phyloP scores from a whole-genome alignment of 2,329 filamentous ascomycete species.

The Metarhizium sp. region DNA sequence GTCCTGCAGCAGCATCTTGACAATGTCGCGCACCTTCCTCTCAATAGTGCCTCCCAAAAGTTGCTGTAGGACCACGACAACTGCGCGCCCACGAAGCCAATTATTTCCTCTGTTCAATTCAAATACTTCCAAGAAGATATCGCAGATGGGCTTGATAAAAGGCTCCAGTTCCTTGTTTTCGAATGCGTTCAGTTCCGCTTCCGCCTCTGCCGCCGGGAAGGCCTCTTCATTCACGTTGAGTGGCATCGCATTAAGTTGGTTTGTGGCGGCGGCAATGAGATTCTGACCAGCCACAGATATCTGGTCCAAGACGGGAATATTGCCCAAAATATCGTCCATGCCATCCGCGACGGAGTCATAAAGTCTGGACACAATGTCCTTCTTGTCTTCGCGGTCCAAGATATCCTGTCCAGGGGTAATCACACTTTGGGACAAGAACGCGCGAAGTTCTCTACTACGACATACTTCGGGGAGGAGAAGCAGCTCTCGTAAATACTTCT shows the following conservation, averaged over 20 bases:
- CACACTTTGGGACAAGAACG: slow-evolving; percentile 85
- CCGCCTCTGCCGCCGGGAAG: slow-evolving; percentile 61
- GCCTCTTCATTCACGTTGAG: slow-evolving; percentile 42
- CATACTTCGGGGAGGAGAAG: slow-evolving; percentile 87
- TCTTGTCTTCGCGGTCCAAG: slow-evolving; percentile 55
- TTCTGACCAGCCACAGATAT: slow-evolving; percentile 89
- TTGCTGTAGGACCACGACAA: slow-evolving; percentile 93
- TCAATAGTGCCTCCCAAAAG: slow-evolving; percentile 93
- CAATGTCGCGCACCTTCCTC: slow-evolving; percentile 82
- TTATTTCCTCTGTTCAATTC: slow-evolving; percentile 92
- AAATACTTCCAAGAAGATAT: slow-evolving; percentile 93
- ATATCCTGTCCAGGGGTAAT: slow-evolving; percentile 53
- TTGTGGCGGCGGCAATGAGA: slow-evolving; percentile 68
- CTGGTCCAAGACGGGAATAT: slow-evolving; percentile 91
- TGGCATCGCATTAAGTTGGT: slow-evolving; percentile 48
- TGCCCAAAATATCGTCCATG: slow-evolving; percentile 95
- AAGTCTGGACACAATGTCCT: slow-evolving; percentile 84
- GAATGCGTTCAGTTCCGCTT: slow-evolving; percentile 88
- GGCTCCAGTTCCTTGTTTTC: slow-evolving; percentile 84
- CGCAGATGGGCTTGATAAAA: slow-evolving; percentile 97
- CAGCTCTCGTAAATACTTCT: slow-evolving; percentile 75
- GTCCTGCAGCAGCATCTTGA: slow-evolving; percentile 64
- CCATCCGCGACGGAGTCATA: slow-evolving; percentile 97
- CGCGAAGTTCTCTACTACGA: slow-evolving; percentile 80
- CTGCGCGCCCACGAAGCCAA: slow-evolving; percentile 90